A percentile compares a stretch with the other conserved stretches of the same genome.
phyloP scores from a whole-genome alignment of 2,329 filamentous ascomycete genomes.

The Nemania sp. region DNA sequence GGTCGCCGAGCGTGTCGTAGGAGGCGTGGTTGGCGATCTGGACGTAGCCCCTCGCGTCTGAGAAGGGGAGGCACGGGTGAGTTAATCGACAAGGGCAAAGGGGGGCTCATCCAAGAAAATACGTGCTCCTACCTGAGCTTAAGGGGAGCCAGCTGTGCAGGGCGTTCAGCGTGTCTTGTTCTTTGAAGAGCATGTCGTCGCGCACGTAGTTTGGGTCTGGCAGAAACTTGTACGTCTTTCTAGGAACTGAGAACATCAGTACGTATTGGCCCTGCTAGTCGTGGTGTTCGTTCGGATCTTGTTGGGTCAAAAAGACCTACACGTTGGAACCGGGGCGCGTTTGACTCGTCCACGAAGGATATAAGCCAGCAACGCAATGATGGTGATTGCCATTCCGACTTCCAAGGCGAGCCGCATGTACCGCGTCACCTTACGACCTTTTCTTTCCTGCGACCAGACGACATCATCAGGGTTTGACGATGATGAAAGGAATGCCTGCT shows the following conservation, averaged over 20 bases:
- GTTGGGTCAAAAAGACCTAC: conserved; percentile 30
- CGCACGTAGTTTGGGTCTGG: conserved; percentile 40
- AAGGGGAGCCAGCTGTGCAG: conserved; percentile 45
- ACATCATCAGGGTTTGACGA: conserved; percentile 17
- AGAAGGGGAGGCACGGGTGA: background rate
- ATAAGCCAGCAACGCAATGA: conserved; percentile 35
- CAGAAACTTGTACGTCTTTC: conserved; percentile 43
- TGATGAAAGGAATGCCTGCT: conserved; percentile 39
- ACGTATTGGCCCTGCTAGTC: conserved; percentile 24
- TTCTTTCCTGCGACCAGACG: conserved; percentile 23
- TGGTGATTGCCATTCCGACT: conserved; percentile 38
- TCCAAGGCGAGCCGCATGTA: conserved; percentile 41
- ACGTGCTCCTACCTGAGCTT: conserved; percentile 36
- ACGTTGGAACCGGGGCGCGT: conserved; percentile 40
- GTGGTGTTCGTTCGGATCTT: background rate
- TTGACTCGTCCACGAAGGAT: conserved; percentile 25
- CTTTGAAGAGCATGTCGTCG: conserved; percentile 44
- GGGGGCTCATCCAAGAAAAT: background rate
- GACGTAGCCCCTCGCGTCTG: conserved; percentile 42
- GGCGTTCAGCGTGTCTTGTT: conserved; percentile 40
- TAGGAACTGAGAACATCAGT: conserved; percentile 36
- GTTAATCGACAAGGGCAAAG: background rate
- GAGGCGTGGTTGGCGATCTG: conserved; percentile 37
- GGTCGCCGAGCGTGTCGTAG: conserved; percentile 39
- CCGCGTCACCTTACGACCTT: conserved; percentile 18